Evolutionary conservation across 2,329 filamentous ascomycete species (phyloP), one percentile per base, ranked within the genome.

Genomic region (Hypoxylon sp.): DNA sequence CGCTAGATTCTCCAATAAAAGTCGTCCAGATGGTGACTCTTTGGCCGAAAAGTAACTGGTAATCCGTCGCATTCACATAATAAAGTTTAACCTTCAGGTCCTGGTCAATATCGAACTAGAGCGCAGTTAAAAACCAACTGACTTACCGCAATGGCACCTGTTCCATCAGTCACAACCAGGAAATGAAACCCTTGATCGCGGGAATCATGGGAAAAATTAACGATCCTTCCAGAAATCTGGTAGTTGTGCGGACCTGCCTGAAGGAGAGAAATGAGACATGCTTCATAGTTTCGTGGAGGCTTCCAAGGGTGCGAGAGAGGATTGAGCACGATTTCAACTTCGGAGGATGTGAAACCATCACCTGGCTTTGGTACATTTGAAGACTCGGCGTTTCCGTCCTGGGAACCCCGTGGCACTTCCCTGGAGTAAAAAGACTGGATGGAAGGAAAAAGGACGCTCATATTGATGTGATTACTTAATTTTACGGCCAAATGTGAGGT

Each of bases 21-120:
- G 83, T 83, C 1, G 87, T 84, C 86, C 86, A 90, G 8, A 90
- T 76, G 0, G 84, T 85, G 14, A 90, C 79, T 0, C 89, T 81
- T 39, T 84, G 83, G 2, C 88, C 87, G 2, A 90, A 77, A 6
- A 81, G 79, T 3, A 87, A 65, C 10, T 76, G 42, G 76, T 79
- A 77, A 82, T 85, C 22, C 70, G 76, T 55, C 70, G 73, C 2
- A 78, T 77, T 17, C 78, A 79, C 59, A 85, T 70, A 88, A 80
- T 85, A 88, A 2, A 89, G 76, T 51, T 85, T 85, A 46, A 87
- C 78, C 85, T 86, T 37, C 17, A 44, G 42, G 13, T 10, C n/a
- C 33, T 3, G 17, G 53, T 60, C 58, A 72, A 54, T 47, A 48
- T 42, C 11, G 51, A 37, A 13, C 44, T 19, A 42, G 10, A 24